Base-by-base conservation (phyloP, 495 filamentous ascomycete species). In the Penicillium egyptiacum region DNA sequence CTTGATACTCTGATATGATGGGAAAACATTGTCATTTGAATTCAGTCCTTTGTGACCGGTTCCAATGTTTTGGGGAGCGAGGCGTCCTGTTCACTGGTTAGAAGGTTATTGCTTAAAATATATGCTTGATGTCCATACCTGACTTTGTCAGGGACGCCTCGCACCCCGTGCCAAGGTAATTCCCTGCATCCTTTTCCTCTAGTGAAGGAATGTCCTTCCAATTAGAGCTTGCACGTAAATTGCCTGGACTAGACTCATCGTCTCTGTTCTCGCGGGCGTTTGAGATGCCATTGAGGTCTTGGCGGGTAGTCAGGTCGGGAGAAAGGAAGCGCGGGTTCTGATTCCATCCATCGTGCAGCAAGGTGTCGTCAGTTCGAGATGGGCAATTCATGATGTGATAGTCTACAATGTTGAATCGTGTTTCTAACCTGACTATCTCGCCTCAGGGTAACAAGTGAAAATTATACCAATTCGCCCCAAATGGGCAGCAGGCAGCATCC, bases 251-350 rank as follows among this genome's bases (percentile, higher is more conserved):
- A 7, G 43, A 23, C 17, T 37, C 39, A 11, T 53, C 55, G 14
- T 50, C 44, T 53, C 66, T 58, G 10, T 61, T 57, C 55, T 66
- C 65, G 7, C 70, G 67, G 7, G 50, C 46, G 47, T 68, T 66
- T 28, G 55, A 54, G 40, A 68, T 66, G 49, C 82, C 82, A 53
- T 83, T 84, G 31, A 85, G 69, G 56, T 85, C 82, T 71, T 82
- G 75, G 61, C 82, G 73, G 35, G 82, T 84, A 7, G 82, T 85
- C 54, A 79, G 56, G 56, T 83, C 82, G 7, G 78, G 71, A 31
- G 80, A 75, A 49, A 84, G 61, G 16, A 57, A 64, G 8, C 76
- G 70, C 45, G 82, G 78, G 50, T 73, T 83, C 57, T 85, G 81
- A 65, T 83, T 85, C 72, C 76, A 81, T 40, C 70, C 75, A 20